A percentile compares a stretch with the other conserved stretches of the same genome.
Evolutionary conservation across 768 basidiomycete genomes (phyloP).

Genomic region (Daedaleopsis nitida): DNA sequence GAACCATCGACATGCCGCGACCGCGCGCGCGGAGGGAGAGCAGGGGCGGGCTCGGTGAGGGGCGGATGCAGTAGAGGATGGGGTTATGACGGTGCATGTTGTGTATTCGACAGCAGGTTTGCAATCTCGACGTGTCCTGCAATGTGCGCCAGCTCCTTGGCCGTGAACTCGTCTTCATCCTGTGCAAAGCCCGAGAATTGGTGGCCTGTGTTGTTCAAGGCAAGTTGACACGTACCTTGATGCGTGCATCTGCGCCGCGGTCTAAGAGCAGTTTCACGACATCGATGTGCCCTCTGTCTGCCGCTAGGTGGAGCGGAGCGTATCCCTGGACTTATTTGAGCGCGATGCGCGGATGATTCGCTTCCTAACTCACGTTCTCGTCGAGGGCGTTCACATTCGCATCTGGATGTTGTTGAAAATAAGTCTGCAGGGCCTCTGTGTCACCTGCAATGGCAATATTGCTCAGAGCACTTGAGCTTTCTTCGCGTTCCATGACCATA

Average conservation of each 20-base stretch:
- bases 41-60: background rate
- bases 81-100: slow-evolving; percentile 7
- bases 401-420: slow-evolving; percentile 45
- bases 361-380: slow-evolving; percentile 60
- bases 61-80: background rate
- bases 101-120: slow-evolving; percentile 30
- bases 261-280: slow-evolving; percentile 60
- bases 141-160: slow-evolving; percentile 58
- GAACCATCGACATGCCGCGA: background rate
- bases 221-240: slow-evolving; percentile 52
- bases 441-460: slow-evolving; percentile 64
- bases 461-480: slow-evolving; percentile 50
- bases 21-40: background rate
- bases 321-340: slow-evolving; percentile 62
- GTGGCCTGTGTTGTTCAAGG: background rate
- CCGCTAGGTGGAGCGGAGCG: slow-evolving; percentile 84
- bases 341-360: background rate
- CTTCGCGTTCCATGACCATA: slow-evolving; percentile 41
- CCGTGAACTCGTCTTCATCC: slow-evolving; percentile 70
- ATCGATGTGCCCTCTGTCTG: slow-evolving; percentile 71
- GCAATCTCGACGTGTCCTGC: slow-evolving; percentile 60
- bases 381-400: slow-evolving; percentile 62
- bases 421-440: slow-evolving; percentile 41
- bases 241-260: slow-evolving; percentile 61
- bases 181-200: slow-evolving; percentile 29